Evolutionary conservation across 768 basidiomycete genomes (phyloP).

Genomic region (Trametes cingulata): DNA sequence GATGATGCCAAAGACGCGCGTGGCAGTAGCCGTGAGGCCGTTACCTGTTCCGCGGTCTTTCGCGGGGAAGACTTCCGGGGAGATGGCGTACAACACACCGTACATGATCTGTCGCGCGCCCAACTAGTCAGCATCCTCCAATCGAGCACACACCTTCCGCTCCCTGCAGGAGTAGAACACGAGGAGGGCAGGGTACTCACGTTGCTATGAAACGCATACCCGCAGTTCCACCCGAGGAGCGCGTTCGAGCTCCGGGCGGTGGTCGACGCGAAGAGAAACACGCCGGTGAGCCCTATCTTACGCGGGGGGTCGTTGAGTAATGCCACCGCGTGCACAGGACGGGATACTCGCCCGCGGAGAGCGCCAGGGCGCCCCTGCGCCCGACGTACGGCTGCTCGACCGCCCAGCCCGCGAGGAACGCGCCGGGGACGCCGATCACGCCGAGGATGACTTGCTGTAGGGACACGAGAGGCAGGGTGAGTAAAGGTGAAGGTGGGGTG

Average conservation of each 20-base stretch:
- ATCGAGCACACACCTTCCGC: background rate
- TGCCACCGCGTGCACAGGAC: slow-evolving; percentile 24
- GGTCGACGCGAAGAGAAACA: slow-evolving; percentile 73
- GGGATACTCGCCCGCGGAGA: slow-evolving; percentile 57
- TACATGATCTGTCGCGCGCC: slow-evolving; percentile 59
- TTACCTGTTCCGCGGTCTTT: slow-evolving; percentile 76
- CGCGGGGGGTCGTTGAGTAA: slow-evolving; percentile 47
- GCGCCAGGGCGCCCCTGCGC: slow-evolving; percentile 63
- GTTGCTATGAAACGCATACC: slow-evolving; percentile 33
- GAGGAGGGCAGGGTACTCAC: slow-evolving; percentile 17
- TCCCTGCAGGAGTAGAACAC: background rate
- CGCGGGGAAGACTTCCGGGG: slow-evolving; percentile 70
- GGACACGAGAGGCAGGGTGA: background rate
- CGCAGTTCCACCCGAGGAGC: slow-evolving; percentile 81
- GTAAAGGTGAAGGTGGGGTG: background rate
- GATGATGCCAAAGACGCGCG: slow-evolving; percentile 68
- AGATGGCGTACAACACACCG: slow-evolving; percentile 69
- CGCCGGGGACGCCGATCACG: slow-evolving; percentile 67
- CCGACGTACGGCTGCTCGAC: slow-evolving; percentile 68
- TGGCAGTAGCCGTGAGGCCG: slow-evolving; percentile 58
- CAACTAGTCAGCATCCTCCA: background rate
- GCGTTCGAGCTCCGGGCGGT: slow-evolving; percentile 69
- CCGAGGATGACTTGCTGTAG: slow-evolving; percentile 69
- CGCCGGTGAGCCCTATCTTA: slow-evolving; percentile 67
- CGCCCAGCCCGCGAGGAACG: slow-evolving; percentile 68